Evolutionary conservation across 257 asterid genomes (phyloP), one percentile per base, ranked within the genome.

Genomic region (Gentiana macrophylla): DNA sequence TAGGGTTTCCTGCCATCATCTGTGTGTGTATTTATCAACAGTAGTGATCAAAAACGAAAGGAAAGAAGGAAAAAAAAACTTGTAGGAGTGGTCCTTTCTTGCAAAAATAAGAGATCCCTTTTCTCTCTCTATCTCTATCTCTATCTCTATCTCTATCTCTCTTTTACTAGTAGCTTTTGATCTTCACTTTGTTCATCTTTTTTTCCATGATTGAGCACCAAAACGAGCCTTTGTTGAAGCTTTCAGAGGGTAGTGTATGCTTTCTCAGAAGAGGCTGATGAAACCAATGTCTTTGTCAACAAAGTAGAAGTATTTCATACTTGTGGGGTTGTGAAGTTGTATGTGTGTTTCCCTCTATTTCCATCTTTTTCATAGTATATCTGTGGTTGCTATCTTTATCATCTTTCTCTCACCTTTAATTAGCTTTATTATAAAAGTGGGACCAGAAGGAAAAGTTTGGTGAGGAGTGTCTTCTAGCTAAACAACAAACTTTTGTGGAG

Each of bases 1-100:
- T 74, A 86, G 97, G 94, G 95, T 86, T 89, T 86, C 94, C 97
- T 54, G 94, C 94, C 95, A 84, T 84, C 86, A 84, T 76, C 71
- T 75, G 81, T 52, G 41, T 24, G 54, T 44, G 24, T 41, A 41
- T 41, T 45, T 36, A 49, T 12, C 48, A 47, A 43, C 48, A 56
- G 41, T 8, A 49, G 4, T 13, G 6, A 35, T 13, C 9, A 11
- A 3, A 33, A 24, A 24, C 24, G 24, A 24, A 15, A 24, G 24
- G 24, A 24, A 24, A 24, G 24, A 24, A 24, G 24, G 24, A 24
- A 24, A 24, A 24, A 24, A 24, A 24, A 32, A 41, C 44, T 32
- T 32, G 37, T 49, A 1, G 2, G 37, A 35, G 12, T 41, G 0
- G 9, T 59, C 59, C 47, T 24, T 50, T 53, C 35, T 36, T 35